Conservation (phyloP, 2,329 filamentous ascomycete species). For the Claviceps sp. region DNA sequence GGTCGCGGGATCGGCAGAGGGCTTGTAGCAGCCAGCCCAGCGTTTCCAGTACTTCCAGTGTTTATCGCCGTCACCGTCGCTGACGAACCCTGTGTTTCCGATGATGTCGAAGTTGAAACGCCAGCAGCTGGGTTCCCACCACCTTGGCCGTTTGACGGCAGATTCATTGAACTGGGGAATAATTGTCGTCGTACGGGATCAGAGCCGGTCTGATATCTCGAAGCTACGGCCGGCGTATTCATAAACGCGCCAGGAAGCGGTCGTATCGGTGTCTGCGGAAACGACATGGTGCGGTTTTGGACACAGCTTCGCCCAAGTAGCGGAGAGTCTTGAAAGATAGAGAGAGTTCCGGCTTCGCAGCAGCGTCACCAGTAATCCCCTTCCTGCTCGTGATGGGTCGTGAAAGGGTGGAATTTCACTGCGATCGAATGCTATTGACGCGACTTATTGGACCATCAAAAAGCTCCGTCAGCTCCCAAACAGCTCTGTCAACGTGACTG, state of each 20-base stretch:
- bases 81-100: slow-evolving; percentile 1
- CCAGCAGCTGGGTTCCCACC: slow-evolving; percentile 9
- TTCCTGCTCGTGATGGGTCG: neutral
- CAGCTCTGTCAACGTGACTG: slow-evolving; percentile 1
- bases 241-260: slow-evolving; percentile 64
- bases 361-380: slow-evolving; percentile 1
- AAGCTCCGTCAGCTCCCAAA: neutral
- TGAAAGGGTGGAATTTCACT: neutral
- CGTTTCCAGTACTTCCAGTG: slow-evolving; percentile 13
- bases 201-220: slow-evolving; percentile 29
- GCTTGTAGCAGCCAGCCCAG: slow-evolving; percentile 17
- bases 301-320: neutral
- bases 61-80: slow-evolving; percentile 13
- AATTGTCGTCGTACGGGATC: slow-evolving; percentile 39
- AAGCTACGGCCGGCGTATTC: slow-evolving; percentile 54
- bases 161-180: slow-evolving; percentile 25
- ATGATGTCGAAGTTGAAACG: neutral
- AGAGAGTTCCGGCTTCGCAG: neutral
- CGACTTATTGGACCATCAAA: slow-evolving; percentile 6
- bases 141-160: slow-evolving; percentile 7
- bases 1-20: slow-evolving; percentile 30
- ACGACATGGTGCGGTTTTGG: slow-evolving; percentile 33
- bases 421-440: slow-evolving; percentile 2
- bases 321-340: neutral
- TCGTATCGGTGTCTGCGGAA: slow-evolving; percentile 50